Evolutionary conservation across 1,139 yeast species (phyloP).

Genomic region (Yamadazyma atlantica): DNA sequence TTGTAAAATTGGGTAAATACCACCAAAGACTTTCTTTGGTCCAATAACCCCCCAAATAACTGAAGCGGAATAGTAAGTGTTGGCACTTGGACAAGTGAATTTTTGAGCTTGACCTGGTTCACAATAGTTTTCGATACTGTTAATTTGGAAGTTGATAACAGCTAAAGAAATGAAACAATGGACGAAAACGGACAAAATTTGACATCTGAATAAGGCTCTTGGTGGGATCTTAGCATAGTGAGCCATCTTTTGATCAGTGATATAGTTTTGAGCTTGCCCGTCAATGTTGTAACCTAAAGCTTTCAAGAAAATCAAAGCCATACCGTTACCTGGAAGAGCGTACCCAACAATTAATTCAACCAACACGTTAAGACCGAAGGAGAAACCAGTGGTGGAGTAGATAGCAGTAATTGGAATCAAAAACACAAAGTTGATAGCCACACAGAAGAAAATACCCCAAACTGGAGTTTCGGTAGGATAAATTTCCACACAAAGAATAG

Average conservation of each 20-base stretch:
- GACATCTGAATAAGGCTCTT: conserved; percentile 58
- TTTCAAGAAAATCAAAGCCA: conserved; percentile 58
- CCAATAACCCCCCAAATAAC: conserved; percentile 63
- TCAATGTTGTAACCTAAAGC: conserved; percentile 60
- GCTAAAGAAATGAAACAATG: conserved; percentile 49
- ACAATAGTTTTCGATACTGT: conserved; percentile 39
- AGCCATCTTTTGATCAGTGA: conserved; percentile 56
- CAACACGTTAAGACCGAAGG: conserved; percentile 55
- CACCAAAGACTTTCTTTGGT: conserved; percentile 53
- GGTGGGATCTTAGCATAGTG: conserved; percentile 64
- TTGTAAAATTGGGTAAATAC: conserved; percentile 44
- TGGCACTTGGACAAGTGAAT: conserved; percentile 50
- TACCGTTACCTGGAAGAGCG: conserved; percentile 62
- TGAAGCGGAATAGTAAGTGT: conserved; percentile 49
- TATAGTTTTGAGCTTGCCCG: conserved; percentile 60
- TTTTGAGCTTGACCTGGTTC: conserved; percentile 33
- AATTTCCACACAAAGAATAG: conserved; percentile 43
- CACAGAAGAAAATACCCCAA: conserved; percentile 56
- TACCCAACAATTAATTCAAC: conserved; percentile 63
- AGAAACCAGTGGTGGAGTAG: conserved; percentile 52
- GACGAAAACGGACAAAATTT: conserved; percentile 42
- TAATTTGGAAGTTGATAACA: conserved; percentile 51
- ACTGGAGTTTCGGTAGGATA: conserved; percentile 52
- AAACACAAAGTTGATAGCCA: conserved; percentile 53
- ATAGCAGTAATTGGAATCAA: conserved; percentile 51